Conservation (phyloP, 192 early-diverging fungal species). For the Globomyces pollinis-pini region DNA sequence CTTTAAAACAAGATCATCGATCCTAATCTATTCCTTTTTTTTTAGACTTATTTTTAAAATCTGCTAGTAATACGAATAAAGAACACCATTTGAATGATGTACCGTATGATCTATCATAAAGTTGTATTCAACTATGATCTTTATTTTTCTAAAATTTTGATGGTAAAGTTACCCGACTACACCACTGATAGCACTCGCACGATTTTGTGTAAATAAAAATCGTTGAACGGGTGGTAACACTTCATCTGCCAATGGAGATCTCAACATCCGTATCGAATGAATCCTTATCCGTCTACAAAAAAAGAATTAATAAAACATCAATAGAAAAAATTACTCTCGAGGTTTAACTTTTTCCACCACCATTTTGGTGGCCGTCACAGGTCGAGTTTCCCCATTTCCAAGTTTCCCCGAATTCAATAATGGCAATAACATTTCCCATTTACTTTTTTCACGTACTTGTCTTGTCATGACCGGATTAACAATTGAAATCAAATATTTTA, state of each 20-base stretch:
- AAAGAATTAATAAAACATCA: no score
- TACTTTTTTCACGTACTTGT: conserved; percentile 9
- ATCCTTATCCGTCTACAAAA: conserved; percentile 36
- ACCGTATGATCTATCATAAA: background rate
- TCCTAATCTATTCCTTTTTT: no score
- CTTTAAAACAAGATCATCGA: background rate
- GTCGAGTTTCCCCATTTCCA: background rate
- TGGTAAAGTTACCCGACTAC: background rate
- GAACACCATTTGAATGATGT: background rate
- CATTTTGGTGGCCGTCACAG: background rate
- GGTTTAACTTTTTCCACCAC: background rate
- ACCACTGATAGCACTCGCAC: background rate
- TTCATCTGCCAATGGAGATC: conserved; percentile 42
- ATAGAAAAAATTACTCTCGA: background rate
- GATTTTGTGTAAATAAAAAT: conserved; percentile 39
- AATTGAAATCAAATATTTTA: conserved; percentile 5
- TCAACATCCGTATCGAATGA: conserved; percentile 36
- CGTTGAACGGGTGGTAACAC: conserved; percentile 40
- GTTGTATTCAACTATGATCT: background rate
- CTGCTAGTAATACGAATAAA: no score
- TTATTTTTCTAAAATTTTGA: background rate
- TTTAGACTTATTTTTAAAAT: no score
- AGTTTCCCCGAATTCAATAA: background rate
- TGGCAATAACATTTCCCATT: background rate
- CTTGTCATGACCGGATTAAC: background rate